Conservation (phyloP, 1,139 yeast species). For the Geotrichum klebahnii region DNA sequence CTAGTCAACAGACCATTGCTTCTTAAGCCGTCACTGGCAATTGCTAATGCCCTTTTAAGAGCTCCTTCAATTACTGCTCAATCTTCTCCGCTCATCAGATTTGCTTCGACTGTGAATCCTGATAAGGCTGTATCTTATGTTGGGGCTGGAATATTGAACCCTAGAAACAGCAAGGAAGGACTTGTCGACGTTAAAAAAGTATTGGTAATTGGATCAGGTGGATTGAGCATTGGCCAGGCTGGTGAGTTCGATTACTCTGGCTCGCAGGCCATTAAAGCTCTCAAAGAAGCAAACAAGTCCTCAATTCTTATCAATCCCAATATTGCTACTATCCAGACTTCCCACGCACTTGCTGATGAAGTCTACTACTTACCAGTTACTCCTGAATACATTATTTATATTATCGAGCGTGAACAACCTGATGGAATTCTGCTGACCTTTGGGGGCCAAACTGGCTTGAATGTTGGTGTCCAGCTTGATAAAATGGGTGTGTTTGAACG, state of each 20-base stretch:
- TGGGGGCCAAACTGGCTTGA: conserved; percentile 97
- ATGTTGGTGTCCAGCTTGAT: conserved; percentile 91
- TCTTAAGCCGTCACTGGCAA: too few relatives aligned
- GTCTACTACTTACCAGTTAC: conserved; percentile 97
- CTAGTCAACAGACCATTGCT: too few relatives aligned
- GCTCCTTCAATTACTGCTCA: neutral
- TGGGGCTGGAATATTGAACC: conserved; percentile 52
- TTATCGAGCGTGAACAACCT: conserved; percentile 92
- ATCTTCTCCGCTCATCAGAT: conserved; percentile 1
- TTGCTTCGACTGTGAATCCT: conserved; percentile 7
- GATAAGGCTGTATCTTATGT: conserved; percentile 45
- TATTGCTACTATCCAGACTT: conserved; percentile 97
- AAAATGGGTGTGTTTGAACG: conserved; percentile 90
- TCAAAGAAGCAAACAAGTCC: conserved; percentile 95
- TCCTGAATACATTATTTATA: conserved; percentile 88
- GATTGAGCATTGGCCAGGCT: conserved; percentile 96
- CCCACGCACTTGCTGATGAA: conserved; percentile 95
- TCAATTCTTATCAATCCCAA: conserved; percentile 94
- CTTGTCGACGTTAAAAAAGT: conserved; percentile 86
- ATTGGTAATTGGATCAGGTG: conserved; percentile 94
- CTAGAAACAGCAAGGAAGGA: conserved; percentile 48
- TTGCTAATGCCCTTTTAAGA: too few relatives aligned
- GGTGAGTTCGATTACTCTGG: conserved; percentile 95
- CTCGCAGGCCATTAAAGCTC: conserved; percentile 67
- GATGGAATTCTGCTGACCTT: conserved; percentile 92